Percentiles rank a stretch among this genome's conserved stretches.
phyloP scores from a whole-genome alignment of 345 rosid species.

The Cardamine chenopodiifolia region DNA sequence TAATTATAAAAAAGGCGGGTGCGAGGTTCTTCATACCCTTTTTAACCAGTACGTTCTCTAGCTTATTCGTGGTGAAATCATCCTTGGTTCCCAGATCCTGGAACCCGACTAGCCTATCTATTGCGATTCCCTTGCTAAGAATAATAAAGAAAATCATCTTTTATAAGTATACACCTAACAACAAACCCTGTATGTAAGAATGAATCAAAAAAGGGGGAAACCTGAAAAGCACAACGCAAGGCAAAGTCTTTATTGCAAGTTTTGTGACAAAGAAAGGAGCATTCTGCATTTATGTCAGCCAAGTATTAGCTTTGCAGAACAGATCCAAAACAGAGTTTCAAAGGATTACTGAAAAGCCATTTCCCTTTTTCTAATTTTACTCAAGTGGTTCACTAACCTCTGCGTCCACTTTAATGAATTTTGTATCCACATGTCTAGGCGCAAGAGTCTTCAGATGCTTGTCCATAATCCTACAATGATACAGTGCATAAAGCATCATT shows the following conservation, averaged over 20 bases:
- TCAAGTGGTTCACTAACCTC: constrained; percentile 57
- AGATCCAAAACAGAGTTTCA: background rate
- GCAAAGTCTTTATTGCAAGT: constrained; percentile 85
- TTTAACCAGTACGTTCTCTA: constrained; percentile 64
- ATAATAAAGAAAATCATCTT: background rate
- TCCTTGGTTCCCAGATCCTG: constrained; percentile 87
- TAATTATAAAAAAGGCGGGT: background rate
- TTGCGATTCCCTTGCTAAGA: constrained; percentile 71
- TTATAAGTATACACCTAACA: constrained; percentile 14
- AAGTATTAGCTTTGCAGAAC: constrained; percentile 21
- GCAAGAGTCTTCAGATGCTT: constrained; percentile 90
- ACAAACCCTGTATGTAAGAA: constrained; percentile 12
- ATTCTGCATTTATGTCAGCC: constrained; percentile 62
- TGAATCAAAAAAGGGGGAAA: constrained; percentile 36
- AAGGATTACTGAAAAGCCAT: background rate
- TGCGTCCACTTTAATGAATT: constrained; percentile 89
- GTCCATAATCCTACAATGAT: constrained; percentile 75
- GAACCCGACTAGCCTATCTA: constrained; percentile 81
- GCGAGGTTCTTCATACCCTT: constrained; percentile 52
- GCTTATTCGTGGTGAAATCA: constrained; percentile 61
- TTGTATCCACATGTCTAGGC: constrained; percentile 69
- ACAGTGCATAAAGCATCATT: background rate
- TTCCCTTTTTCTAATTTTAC: background rate
- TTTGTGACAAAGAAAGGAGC: constrained; percentile 90
- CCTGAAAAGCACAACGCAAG: constrained; percentile 91